Percentiles rank a stretch among this genome's conserved stretches.
Conservation (phyloP, 352 stramenopile species). For the Pythium dissimile region DNA sequence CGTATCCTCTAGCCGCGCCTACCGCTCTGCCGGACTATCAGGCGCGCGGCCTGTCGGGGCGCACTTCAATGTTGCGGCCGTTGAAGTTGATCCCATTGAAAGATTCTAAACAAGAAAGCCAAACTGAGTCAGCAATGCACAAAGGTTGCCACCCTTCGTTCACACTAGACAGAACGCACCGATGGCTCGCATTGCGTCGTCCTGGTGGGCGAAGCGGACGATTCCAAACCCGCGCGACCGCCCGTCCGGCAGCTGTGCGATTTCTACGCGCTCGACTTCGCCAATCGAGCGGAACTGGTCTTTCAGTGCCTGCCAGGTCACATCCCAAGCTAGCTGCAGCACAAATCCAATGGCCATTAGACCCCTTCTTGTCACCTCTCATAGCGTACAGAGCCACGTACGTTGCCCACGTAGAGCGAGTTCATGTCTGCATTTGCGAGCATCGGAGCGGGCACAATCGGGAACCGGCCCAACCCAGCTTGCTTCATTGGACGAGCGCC, state of each 20-base stretch:
- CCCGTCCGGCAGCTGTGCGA: conserved; percentile 52
- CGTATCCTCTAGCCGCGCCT: no score
- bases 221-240: conserved; percentile 68
- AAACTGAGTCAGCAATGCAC: no score
- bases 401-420: conserved; percentile 77
- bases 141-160: not conserved
- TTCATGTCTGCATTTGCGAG: conserved; percentile 14
- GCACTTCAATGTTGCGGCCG: conserved; percentile 62
- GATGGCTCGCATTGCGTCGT: conserved; percentile 56
- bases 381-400: no score
- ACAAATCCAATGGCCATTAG: not conserved
- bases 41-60: conserved; percentile 41
- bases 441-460: conserved; percentile 2
- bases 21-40: no score
- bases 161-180: conserved; percentile 14
- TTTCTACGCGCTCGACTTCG: conserved; percentile 65
- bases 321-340: conserved; percentile 50
- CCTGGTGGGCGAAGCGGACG: conserved; percentile 52
- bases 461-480: not conserved
- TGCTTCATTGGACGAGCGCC: not conserved
- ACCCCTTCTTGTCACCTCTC: not conserved
- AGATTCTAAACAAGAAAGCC: conserved; percentile 49
- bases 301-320: conserved; percentile 55
- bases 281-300: conserved; percentile 61
- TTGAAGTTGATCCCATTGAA: conserved; percentile 68